phyloP scores from a whole-genome alignment of 176 grass and related monocot species.

The Tillandsia fasciculata region DNA sequence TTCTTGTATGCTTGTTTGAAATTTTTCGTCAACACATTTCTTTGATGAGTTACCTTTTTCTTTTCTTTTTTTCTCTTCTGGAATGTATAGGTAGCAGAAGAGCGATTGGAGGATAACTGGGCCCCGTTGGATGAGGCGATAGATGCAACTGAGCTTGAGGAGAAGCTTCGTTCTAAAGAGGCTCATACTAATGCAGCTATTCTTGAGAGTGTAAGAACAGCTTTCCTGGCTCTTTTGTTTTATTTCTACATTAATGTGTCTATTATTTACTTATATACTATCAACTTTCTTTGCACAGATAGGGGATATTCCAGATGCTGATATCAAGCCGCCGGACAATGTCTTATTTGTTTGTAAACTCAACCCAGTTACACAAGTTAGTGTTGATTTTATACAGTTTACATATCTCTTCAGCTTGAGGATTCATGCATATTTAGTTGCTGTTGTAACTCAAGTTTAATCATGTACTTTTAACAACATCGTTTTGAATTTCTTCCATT shows the following conservation, averaged over 20 bases:
- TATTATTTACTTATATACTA: neutral
- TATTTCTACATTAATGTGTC: neutral
- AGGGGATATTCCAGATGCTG: conserved; percentile 92
- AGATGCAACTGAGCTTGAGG: conserved; percentile 64
- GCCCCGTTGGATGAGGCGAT: conserved; percentile 68
- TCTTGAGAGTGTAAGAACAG: conserved; percentile 68
- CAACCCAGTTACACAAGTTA: conserved; percentile 88
- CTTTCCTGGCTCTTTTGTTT: neutral
- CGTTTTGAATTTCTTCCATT: neutral
- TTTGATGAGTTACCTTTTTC: neutral
- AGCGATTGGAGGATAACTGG: conserved; percentile 91
- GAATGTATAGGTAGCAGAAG: conserved; percentile 51
- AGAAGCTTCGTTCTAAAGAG: conserved; percentile 72
- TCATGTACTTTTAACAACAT: neutral
- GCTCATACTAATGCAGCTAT: conserved; percentile 94
- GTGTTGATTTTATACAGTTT: conserved; percentile 10
- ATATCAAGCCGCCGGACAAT: conserved; percentile 81
- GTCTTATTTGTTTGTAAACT: conserved; percentile 98
- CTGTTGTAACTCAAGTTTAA: neutral
- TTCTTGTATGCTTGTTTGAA: too few relatives aligned
- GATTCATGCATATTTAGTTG: conserved; percentile 7
- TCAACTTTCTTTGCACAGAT: conserved; percentile 36
- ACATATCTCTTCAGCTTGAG: conserved; percentile 4
- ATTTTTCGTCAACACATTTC: too few relatives aligned
- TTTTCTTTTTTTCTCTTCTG: neutral